These are phyloP conservation scores for Microdochium nivale DNA, from an alignment of 2,329 filamentous ascomycete genomes.

Conservation along the genomic window DNA sequence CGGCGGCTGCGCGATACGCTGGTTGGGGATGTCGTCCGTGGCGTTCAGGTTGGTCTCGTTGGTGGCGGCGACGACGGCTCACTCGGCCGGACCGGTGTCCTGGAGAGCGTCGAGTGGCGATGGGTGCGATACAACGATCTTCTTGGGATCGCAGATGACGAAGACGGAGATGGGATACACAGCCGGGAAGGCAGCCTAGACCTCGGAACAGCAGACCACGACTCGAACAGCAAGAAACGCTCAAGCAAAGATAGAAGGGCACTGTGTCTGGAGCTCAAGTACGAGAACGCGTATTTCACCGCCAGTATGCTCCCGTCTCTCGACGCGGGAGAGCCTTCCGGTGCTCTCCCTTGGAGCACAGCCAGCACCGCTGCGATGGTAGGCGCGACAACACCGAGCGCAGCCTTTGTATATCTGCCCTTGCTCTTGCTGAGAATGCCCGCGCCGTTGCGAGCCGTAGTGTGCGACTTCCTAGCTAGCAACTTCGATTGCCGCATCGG, in stretches of 20 bases:
- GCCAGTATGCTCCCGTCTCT: constrained; percentile 39
- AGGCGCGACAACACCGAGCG: not conserved
- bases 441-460: constrained; percentile 35
- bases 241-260: constrained; percentile 1
- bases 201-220: not conserved
- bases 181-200: not conserved
- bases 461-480: constrained; percentile 41
- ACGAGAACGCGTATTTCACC: constrained; percentile 42
- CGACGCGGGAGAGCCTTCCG: not conserved
- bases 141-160: constrained; percentile 12
- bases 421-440: constrained; percentile 49
- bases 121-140: constrained; percentile 29
- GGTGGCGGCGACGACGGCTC: constrained; percentile 26
- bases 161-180: constrained; percentile 1
- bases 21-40: constrained; percentile 51
- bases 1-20: constrained; percentile 43
- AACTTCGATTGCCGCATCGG: constrained; percentile 50
- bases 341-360: constrained; percentile 4
- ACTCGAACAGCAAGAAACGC: not conserved
- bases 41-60: constrained; percentile 43
- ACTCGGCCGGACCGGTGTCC: constrained; percentile 29
- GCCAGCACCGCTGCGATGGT: not conserved
- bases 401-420: constrained; percentile 36
- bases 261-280: constrained; percentile 39
- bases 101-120: constrained; percentile 38